Evolutionary conservation across 495 filamentous ascomycete genomes (phyloP).

Genomic region (Tirmania nivea): DNA sequence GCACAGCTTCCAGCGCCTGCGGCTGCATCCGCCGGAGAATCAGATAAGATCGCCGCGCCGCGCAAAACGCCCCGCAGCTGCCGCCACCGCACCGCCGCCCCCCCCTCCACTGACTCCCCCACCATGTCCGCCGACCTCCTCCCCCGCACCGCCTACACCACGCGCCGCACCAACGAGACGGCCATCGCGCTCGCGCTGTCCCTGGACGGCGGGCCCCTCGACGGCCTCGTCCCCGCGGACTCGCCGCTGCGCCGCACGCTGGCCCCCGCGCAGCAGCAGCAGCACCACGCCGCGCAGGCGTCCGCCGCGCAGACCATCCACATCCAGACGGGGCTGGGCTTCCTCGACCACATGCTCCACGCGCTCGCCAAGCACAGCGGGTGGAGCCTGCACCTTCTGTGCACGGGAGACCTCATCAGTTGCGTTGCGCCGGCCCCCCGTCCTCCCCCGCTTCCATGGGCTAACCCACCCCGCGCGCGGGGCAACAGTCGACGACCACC

Average conservation of each 20-base stretch:
- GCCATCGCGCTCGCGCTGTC: constrained; percentile 82
- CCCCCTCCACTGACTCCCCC: constrained; percentile 5
- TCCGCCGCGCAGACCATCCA: constrained; percentile 63
- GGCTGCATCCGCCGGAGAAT: no score
- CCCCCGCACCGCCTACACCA: constrained; percentile 48
- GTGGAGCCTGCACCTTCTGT: constrained; percentile 65
- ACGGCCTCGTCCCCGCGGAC: constrained; percentile 28
- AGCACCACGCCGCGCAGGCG: constrained; percentile 59
- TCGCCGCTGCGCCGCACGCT: constrained; percentile 21
- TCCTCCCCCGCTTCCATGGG: no score
- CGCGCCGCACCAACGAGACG: constrained; percentile 87
- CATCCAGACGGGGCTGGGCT: constrained; percentile 89
- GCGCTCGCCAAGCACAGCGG: constrained; percentile 87
- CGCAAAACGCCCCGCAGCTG: no score
- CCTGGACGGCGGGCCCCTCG: constrained; percentile 68
- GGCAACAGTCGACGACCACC: constrained; percentile 98
- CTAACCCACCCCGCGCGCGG: no score
- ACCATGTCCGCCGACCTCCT: constrained; percentile 19
- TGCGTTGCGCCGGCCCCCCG: constrained; percentile 18
- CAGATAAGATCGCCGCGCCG: no score
- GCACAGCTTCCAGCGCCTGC: no score
- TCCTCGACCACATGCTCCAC: constrained; percentile 97
- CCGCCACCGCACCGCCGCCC: no score
- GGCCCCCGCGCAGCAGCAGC: constrained; percentile 24
- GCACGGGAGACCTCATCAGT: constrained; percentile 82